Conservation (phyloP, 352 stramenopile species). For the Phytophthora crassamura region DNA sequence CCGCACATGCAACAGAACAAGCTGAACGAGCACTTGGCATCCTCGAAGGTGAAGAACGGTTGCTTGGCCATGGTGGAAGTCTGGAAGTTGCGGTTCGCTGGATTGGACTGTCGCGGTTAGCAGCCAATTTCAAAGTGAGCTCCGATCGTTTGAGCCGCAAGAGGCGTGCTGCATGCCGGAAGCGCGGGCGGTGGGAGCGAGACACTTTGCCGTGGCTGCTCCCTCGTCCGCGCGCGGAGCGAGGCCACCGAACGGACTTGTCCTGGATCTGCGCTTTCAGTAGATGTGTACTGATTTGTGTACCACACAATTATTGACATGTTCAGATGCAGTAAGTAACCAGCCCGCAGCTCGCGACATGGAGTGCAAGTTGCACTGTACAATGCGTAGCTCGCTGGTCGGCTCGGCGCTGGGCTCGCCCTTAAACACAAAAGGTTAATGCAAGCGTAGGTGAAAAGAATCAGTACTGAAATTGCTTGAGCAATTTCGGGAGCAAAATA, state of each 20-base stretch:
- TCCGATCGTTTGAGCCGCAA: constrained; percentile 4
- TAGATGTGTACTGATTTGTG: too few relatives aligned
- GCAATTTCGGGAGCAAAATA: constrained; percentile 22
- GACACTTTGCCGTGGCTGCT: constrained; percentile 22
- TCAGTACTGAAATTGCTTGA: too few relatives aligned
- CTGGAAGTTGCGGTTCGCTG: constrained; percentile 1
- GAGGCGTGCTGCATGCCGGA: constrained; percentile 14
- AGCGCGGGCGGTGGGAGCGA: constrained; percentile 11
- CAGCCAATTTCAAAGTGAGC: constrained; percentile 40
- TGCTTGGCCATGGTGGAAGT: constrained; percentile 30
- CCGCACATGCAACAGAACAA: constrained; percentile 73
- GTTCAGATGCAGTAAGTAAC: too few relatives aligned
- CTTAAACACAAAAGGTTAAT: too few relatives aligned
- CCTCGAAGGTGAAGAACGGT: constrained; percentile 63
- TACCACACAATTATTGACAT: too few relatives aligned
- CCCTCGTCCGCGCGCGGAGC: constrained; percentile 23
- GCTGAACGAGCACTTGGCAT: constrained; percentile 66
- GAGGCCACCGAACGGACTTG: constrained; percentile 20
- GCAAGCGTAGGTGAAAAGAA: too few relatives aligned
- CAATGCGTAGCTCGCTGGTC: too few relatives aligned
- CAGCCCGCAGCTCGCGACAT: too few relatives aligned
- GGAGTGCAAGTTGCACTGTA: too few relatives aligned
- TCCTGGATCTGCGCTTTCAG: too few relatives aligned
- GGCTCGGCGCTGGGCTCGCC: too few relatives aligned
- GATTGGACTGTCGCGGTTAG: constrained; percentile 11